Conservation (phyloP, 129 eudicot genomes). For the Escallonia herrerae region DNA sequence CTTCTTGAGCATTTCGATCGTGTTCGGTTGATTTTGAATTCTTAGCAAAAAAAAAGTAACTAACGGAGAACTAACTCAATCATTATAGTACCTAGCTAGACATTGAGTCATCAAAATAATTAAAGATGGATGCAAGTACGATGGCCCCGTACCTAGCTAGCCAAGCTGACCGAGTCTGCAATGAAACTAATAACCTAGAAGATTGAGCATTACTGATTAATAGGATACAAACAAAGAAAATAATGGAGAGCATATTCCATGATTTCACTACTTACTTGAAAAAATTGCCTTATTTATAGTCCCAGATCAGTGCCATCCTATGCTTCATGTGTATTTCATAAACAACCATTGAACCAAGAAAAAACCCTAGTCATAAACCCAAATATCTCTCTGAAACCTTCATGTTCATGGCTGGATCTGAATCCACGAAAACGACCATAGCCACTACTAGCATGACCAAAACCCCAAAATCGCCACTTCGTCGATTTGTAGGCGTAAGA, state of each 20-base stretch:
- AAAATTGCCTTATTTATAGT: conserved; percentile 27
- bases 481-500: conserved; percentile 66
- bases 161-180: too few species aligned
- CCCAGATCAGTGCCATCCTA: neutral
- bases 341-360: conserved; percentile 22
- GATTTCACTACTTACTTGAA: conserved; percentile 13
- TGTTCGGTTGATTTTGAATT: too few species aligned
- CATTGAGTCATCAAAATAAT: too few species aligned
- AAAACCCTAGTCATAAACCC: neutral
- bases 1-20: too few species aligned
- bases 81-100: too few species aligned
- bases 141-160: too few species aligned
- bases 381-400: neutral
- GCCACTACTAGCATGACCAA: neutral
- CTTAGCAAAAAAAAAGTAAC: too few species aligned
- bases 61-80: too few species aligned
- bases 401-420: conserved; percentile 28
- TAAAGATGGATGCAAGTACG: too few species aligned
- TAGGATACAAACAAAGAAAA: conserved; percentile 12
- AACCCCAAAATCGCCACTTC: conserved; percentile 25
- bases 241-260: conserved; percentile 33
- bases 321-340: conserved; percentile 5
- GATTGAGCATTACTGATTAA: neutral
- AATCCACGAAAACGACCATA: conserved; percentile 23
- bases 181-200: too few species aligned